phyloP scores from a whole-genome alignment of 2,329 filamentous ascomycete species.

The Hypoxylon sp. region DNA sequence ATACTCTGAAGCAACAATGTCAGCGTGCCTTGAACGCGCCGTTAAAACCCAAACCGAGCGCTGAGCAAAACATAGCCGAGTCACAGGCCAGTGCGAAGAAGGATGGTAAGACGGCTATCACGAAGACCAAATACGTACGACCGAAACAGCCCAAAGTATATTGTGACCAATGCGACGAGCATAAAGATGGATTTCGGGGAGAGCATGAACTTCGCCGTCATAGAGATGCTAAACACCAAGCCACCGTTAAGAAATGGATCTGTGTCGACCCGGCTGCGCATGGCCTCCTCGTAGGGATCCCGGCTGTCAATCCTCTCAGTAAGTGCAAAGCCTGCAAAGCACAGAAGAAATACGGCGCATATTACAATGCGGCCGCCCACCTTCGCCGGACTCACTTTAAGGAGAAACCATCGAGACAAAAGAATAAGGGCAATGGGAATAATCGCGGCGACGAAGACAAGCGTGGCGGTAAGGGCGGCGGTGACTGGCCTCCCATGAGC shows the following conservation, averaged over 20 bases:
- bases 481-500: slow-evolving; percentile 69
- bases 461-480: slow-evolving; percentile 68
- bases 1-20: slow-evolving; percentile 63
- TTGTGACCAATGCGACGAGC: slow-evolving; percentile 78
- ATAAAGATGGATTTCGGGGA: slow-evolving; percentile 85
- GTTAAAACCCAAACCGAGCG: slow-evolving; percentile 63
- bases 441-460: slow-evolving; percentile 61
- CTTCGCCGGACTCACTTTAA: slow-evolving; percentile 91
- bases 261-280: slow-evolving; percentile 67
- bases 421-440: slow-evolving; percentile 57
- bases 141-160: slow-evolving; percentile 79
- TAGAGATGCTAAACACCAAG: slow-evolving; percentile 74
- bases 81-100: slow-evolving; percentile 52
- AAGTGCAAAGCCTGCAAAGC: slow-evolving; percentile 87
- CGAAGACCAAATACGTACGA: slow-evolving; percentile 67
- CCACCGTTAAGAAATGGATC: slow-evolving; percentile 68
- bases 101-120: slow-evolving; percentile 61
- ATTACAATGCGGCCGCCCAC: slow-evolving; percentile 96
- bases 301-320: slow-evolving; percentile 74
- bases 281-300: slow-evolving; percentile 61
- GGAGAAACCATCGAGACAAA: slow-evolving; percentile 66
- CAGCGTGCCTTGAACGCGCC: slow-evolving; percentile 58
- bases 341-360: slow-evolving; percentile 86
- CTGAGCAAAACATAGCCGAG: slow-evolving; percentile 50
- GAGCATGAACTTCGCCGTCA: slow-evolving; percentile 85